Evolutionary conservation across 257 asterid genomes (phyloP), one percentile per base, ranked within the genome.

Genomic region (Euphrasia confusa): DNA sequence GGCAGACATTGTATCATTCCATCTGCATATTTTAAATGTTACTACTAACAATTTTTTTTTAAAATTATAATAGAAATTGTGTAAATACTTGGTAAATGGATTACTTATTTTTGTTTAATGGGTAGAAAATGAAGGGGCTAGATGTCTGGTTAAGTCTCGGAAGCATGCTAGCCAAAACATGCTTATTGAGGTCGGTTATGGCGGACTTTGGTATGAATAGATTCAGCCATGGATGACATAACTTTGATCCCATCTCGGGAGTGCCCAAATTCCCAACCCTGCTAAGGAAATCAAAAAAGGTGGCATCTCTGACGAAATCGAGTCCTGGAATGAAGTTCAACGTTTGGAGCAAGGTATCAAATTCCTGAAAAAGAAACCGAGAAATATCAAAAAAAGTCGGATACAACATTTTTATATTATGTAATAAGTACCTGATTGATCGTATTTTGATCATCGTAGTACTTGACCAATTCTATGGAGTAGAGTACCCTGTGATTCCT

Each of bases 161-260:
- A 10, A 90, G 58, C 54, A 83, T 83, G 70, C 75, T 68, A 40
- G 76, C 74, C 26, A 87, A 71, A 50, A 87, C 93, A 18, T 77
- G 86, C 18, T 57, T 77, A 68, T 90, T 80, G 64, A 90, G 84
- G 14, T 84, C 88, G 49, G 18, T 11, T 5, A 90, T 81, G 28
- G 72, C 4, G 5, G 95, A 90, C 64, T 80, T 87, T 17, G 96
- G 95, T 49, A 90, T 80, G 70, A 83, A 79, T 47, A 90, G 81
- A 66, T 84, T 87, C 1, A 90, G 83, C 97, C 95, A 90, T 48
- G 96, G 95, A 74, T 90, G 96, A 49, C 90, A 76, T 14, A 75
- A 76, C 70, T 69, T 54, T 27, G 75, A 63, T 26, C 84, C 83
- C 57, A 5, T 52, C 13, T 63, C 4, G 3, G 27, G 21, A 21